Evolutionary conservation across 148 eudicot species (phyloP), one percentile per base, ranked within the genome.

Genomic region (Dysphania ambrosioides): DNA sequence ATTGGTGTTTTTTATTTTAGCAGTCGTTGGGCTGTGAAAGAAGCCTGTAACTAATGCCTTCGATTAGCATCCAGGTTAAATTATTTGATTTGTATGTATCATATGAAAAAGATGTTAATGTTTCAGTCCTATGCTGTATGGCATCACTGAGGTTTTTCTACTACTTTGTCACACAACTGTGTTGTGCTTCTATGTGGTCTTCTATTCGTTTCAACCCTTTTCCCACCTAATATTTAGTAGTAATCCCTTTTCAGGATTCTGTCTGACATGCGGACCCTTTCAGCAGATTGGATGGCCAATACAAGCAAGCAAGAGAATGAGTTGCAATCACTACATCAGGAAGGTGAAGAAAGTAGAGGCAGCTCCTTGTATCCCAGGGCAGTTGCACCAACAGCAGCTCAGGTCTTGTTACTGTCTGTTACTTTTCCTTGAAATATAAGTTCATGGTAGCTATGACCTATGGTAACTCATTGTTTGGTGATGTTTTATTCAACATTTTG

Each of bases 261-360:
- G 77, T 92, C 97, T 64, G 99, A 95, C 85, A 95, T 95, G 99
- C 86, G 99, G 75, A 95, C 99, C 32, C 96, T 95, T 79, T 88
- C 99, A 70, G 99, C 99, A 3, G 99, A 95, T 82, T 95, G 99
- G 99, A 95, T 95, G 99, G 97, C 99, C 66, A 95, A 90, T 77
- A 95, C 97, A 73, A 88, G 86, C 91, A 87, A 87, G 77, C 87
- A 89, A 77, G 97, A 90, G 62, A 75, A 84, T 73, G 91, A 90
- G 51, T 49, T 92, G 73, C 97, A 89, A 80, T 74, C 85, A 24
- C 76, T 79, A 51, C 96, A 87, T 68, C 97, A 85, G 76, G 97
- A 92, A 57, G 87, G 91, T 70, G 97, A 95, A 85, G 99, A 92
- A 82, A 83, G 82, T 87, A 90, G 78, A 85, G 96, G 83, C 70